A percentile compares a stretch with the other conserved stretches of the same genome.
phyloP scores from a whole-genome alignment of 768 basidiomycete genomes.

The Udeniomyces megalosporus region DNA sequence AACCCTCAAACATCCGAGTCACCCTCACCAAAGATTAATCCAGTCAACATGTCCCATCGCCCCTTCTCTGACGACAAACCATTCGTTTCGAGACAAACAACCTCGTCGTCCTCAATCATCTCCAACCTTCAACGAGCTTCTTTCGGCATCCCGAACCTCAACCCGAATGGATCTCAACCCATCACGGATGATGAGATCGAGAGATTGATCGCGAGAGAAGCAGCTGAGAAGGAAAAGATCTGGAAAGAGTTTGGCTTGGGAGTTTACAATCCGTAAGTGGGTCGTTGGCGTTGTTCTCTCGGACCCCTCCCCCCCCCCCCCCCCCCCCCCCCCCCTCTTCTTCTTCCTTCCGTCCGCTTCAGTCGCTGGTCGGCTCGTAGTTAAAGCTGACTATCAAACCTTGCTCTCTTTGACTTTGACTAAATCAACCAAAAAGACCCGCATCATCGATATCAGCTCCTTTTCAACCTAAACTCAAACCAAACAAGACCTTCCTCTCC shows the following conservation, averaged over 20 bases:
- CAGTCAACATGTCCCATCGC: no score
- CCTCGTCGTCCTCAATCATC: constrained; percentile 7
- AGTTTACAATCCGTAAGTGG: constrained; percentile 47
- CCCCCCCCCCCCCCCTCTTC: background rate
- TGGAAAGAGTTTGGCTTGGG: constrained; percentile 60
- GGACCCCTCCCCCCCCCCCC: background rate
- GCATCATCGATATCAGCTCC: background rate
- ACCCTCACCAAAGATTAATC: no score
- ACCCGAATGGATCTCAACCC: background rate
- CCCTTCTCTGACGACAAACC: no score
- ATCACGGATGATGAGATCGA: constrained; percentile 39
- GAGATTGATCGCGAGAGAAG: constrained; percentile 78
- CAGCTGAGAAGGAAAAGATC: constrained; percentile 71
- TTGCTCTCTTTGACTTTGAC: background rate
- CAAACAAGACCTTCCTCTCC: background rate
- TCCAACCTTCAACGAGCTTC: constrained; percentile 8
- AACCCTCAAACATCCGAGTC: no score
- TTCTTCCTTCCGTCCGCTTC: background rate
- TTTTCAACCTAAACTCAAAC: background rate
- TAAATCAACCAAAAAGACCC: background rate
- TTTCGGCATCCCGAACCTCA: background rate
- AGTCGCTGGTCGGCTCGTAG: background rate
- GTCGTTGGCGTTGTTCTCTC: no score
- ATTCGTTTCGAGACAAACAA: no score
- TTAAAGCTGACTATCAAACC: background rate